Percentiles rank a stretch among this genome's conserved stretches.
These are phyloP conservation scores for Epithemia pelagica DNA, from an alignment of 108 stramenopile species.

Conservation along the genomic window DNA sequence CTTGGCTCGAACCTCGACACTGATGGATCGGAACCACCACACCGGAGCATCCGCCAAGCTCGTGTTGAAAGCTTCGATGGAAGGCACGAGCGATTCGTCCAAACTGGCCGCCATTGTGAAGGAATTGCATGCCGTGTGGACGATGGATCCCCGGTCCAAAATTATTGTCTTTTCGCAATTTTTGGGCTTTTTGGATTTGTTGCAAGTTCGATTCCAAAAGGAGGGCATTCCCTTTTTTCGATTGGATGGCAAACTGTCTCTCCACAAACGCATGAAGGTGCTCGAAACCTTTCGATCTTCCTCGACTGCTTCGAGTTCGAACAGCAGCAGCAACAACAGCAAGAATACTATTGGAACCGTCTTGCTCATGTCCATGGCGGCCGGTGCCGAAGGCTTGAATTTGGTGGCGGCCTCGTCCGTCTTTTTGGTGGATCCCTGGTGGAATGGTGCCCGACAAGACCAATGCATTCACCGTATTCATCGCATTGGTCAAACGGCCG, in stretches of 20 bases:
- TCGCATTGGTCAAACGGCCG: slow-evolving; percentile 77
- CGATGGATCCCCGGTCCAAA: slow-evolving; percentile 61
- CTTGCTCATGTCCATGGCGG: slow-evolving; percentile 74
- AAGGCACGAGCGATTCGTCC: slow-evolving; percentile 51
- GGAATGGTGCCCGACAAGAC: slow-evolving; percentile 76
- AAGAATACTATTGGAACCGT: slow-evolving; percentile 45
- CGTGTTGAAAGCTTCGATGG: slow-evolving; percentile 49
- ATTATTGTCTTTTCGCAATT: slow-evolving; percentile 79
- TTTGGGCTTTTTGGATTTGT: slow-evolving; percentile 72
- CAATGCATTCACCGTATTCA: slow-evolving; percentile 72
- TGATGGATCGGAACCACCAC: slow-evolving; percentile 5
- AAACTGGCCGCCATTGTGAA: slow-evolving; percentile 62
- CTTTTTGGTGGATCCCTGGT: slow-evolving; percentile 85
- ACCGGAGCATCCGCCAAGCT: slow-evolving; percentile 37
- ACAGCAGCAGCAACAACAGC: slow-evolving; percentile 1
- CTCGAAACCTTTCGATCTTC: slow-evolving; percentile 55
- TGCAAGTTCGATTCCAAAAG: slow-evolving; percentile 31
- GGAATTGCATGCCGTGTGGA: slow-evolving; percentile 70
- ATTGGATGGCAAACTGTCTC: slow-evolving; percentile 66
- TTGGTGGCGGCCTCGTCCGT: slow-evolving; percentile 63
- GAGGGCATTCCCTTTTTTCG: slow-evolving; percentile 41
- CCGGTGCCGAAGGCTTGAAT: slow-evolving; percentile 77
- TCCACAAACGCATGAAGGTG: slow-evolving; percentile 56
- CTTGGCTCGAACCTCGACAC: neutral
- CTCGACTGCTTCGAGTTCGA: neutral